Evolutionary conservation across 208 protist genomes (phyloP), one percentile per base, ranked within the genome.

Genomic region (Trypanosoma brucei): DNA sequence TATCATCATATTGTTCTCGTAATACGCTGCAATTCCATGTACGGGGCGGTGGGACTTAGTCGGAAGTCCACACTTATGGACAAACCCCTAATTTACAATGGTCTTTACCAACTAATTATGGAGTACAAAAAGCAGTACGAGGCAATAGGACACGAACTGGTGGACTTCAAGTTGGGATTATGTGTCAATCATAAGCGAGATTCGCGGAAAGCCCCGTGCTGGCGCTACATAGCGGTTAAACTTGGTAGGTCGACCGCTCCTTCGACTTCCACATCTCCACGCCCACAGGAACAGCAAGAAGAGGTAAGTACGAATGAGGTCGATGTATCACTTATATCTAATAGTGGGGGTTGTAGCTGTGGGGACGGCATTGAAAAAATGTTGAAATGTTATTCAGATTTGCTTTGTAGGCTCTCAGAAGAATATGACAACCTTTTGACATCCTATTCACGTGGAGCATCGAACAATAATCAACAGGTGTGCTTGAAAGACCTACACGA

Each of bases 1-100:
- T 93, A 86, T 62, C 76, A 79, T 34, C 91, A 96, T 74, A 96
- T 96, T 68, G 88, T 96, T 13, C 79, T 96, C 57, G 75, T 84
- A 30, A 67, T 94, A 48, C 63, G 68, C 3, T 64, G 70, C 30
- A 39, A 59, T 48, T 39, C 37, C 13, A 45, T 63, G 0, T 96
- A 84, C 73, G 91, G 91, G 1, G 86, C 88, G 3, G 49, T 96
- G 0, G 91, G 91, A 9, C 79, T 96, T 5, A 95, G 88, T 62
- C 79, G 91, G 38, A 96, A 94, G 62, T 44, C 62, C 7, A 89
- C 79, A 0, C 83, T 96, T 56, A 96, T 96, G 91, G 81, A 92
- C 75, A 96, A 95, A 56, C 82, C 78, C 1, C 59, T 93, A 55
- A 61, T 59, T 22, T 89, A 78, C 70, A 55, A 8, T 48, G 83